A percentile compares a stretch with the other conserved stretches of the same genome.
Conservation (phyloP, 345 rosid genomes). For the Zanthoxylum bungeanum region DNA sequence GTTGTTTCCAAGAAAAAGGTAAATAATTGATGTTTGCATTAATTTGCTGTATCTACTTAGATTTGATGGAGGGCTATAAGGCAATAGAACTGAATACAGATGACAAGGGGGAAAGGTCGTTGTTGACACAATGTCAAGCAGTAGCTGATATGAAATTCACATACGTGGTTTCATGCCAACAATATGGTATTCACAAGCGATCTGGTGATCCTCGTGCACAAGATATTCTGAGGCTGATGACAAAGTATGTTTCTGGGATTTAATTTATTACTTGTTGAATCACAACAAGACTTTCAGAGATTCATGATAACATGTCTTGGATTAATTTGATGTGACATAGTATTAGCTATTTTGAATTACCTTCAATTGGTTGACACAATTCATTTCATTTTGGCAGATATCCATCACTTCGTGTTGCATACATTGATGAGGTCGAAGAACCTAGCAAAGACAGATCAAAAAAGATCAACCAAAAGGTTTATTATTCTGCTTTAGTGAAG, state of each 20-base stretch:
- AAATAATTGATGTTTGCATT: constrained; percentile 19
- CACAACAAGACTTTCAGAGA: constrained; percentile 51
- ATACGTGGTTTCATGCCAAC: constrained; percentile 96
- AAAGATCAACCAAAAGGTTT: constrained; percentile 67
- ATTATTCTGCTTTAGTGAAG: constrained; percentile 86
- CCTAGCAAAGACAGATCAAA: constrained; percentile 62
- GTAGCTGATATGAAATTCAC: constrained; percentile 98
- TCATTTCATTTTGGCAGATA: constrained; percentile 49
- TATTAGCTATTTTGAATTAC: constrained; percentile 4
- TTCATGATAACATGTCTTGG: constrained; percentile 51
- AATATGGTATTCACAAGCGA: constrained; percentile 89
- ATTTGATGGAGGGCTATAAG: constrained; percentile 95
- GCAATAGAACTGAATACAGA: constrained; percentile 77
- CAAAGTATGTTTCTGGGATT: constrained; percentile 40
- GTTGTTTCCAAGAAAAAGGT: no score
- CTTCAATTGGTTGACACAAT: constrained; percentile 12
- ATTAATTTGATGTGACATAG: neutral
- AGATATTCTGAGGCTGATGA: constrained; percentile 89
- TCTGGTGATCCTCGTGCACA: constrained; percentile 83
- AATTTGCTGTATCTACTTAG: constrained; percentile 38
- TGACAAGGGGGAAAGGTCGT: constrained; percentile 73
- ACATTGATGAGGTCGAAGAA: constrained; percentile 96
- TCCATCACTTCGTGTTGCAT: constrained; percentile 98
- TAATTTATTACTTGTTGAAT: constrained; percentile 4
- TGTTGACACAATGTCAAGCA: constrained; percentile 93